These are phyloP conservation scores for Psophocarpus tetragonolobus DNA, from an alignment of 306 rosid genomes.

Conservation along the genomic window DNA sequence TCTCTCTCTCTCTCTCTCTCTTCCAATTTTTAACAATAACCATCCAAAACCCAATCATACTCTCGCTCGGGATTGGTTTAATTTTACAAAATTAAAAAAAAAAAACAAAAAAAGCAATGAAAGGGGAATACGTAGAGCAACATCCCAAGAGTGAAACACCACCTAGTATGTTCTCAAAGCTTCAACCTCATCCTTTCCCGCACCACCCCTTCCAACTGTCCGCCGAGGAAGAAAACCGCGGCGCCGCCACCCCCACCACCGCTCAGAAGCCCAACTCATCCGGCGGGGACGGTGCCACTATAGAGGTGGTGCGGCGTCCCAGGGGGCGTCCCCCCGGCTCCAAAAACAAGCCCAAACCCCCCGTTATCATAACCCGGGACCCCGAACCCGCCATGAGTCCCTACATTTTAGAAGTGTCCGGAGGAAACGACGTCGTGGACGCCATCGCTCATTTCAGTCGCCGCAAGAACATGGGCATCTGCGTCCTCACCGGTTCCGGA, in stretches of 20 bases:
- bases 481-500: constrained; percentile 75
- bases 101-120: constrained; percentile 38
- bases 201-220: constrained; percentile 53
- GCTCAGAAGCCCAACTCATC: constrained; percentile 34
- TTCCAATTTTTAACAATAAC: constrained; percentile 1
- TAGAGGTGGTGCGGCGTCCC: constrained; percentile 76
- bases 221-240: constrained; percentile 56
- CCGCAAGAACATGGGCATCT: constrained; percentile 67
- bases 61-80: constrained; percentile 23
- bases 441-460: constrained; percentile 69
- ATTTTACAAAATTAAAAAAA: background rate
- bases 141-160: constrained; percentile 43
- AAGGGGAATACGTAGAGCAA: constrained; percentile 63
- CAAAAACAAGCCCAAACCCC: constrained; percentile 80
- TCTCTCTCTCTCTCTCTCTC: background rate
- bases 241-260: constrained; percentile 1
- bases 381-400: constrained; percentile 87
- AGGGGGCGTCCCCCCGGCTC: constrained; percentile 96
- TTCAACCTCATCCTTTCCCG: constrained; percentile 50
- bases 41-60: constrained; percentile 18
- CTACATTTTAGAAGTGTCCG: constrained; percentile 76
- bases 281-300: constrained; percentile 67
- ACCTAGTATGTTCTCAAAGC: constrained; percentile 72
- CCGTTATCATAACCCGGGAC: constrained; percentile 66
- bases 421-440: constrained; percentile 82